Conservation (phyloP, 768 basidiomycete genomes). For the Boletus insuetus region DNA sequence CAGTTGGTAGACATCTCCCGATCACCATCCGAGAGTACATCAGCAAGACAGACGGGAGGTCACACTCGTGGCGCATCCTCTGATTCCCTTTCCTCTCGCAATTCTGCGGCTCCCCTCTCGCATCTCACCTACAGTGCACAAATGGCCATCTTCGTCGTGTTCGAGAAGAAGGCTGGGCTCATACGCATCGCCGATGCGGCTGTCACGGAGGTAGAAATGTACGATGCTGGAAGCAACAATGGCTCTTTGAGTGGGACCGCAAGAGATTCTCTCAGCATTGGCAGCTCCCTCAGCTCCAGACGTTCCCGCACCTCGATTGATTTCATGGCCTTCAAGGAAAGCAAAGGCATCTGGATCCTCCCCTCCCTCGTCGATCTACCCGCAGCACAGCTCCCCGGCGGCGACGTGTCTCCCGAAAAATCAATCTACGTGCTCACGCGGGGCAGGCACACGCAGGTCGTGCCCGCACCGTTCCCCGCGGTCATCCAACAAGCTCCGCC, state of each 20-base stretch:
- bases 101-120: slow-evolving; percentile 24
- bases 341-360: slow-evolving; percentile 25
- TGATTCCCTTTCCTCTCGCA: slow-evolving; percentile 36
- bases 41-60: slow-evolving; percentile 21
- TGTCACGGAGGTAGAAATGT: slow-evolving; percentile 74
- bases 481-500: slow-evolving; percentile 47
- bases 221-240: slow-evolving; percentile 30
- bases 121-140: slow-evolving; percentile 60
- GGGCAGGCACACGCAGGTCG: slow-evolving; percentile 64
- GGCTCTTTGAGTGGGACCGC: not conserved
- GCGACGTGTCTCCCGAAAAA: slow-evolving; percentile 28
- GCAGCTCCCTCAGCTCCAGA: slow-evolving; percentile 25
- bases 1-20: slow-evolving; percentile 58
- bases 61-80: slow-evolving; percentile 46
- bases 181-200: slow-evolving; percentile 80
- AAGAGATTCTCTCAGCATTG: slow-evolving; percentile 26
- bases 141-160: slow-evolving; percentile 75
- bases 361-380: slow-evolving; percentile 27
- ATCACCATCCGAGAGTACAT: slow-evolving; percentile 40
- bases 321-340: slow-evolving; percentile 39
- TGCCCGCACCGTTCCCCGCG: slow-evolving; percentile 66
- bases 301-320: slow-evolving; percentile 46
- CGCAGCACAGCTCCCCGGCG: slow-evolving; percentile 15
- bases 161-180: slow-evolving; percentile 86
- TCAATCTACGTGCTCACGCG: slow-evolving; percentile 64